These are phyloP conservation scores for Solanum bukasovii DNA, from an alignment of 257 asterid genomes.

Conservation along the genomic window DNA sequence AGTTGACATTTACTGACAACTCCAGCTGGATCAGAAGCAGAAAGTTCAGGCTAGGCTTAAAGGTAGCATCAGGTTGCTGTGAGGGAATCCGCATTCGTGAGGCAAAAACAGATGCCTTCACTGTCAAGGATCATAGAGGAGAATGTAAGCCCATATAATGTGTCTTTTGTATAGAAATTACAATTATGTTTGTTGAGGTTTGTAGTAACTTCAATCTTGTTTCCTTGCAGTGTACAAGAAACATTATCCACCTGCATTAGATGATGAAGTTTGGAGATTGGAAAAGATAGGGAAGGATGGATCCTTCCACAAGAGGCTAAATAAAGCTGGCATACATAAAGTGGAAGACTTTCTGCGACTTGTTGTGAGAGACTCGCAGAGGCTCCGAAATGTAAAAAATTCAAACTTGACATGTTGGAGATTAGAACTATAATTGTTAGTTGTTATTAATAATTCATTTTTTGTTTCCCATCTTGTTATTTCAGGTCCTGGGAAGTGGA, in stretches of 20 bases:
- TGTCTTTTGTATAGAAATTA: neutral
- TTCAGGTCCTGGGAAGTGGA: constrained; percentile 88
- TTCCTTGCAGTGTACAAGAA: constrained; percentile 80
- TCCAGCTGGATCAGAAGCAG: constrained; percentile 99
- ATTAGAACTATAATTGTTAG: neutral
- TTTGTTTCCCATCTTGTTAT: constrained; percentile 3
- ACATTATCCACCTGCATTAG: constrained; percentile 89
- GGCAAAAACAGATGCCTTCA: constrained; percentile 93
- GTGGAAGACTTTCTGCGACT: constrained; percentile 87
- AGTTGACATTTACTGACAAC: constrained; percentile 85
- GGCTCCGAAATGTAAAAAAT: constrained; percentile 67
- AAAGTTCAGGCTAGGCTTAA: constrained; percentile 83
- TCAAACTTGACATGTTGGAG: neutral
- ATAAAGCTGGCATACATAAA: constrained; percentile 50
- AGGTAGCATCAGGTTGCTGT: constrained; percentile 49
- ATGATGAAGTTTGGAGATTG: constrained; percentile 95
- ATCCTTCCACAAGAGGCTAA: constrained; percentile 88
- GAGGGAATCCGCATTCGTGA: constrained; percentile 69
- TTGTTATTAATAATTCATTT: constrained; percentile 1
- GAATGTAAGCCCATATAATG: constrained; percentile 51
- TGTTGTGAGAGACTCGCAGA: constrained; percentile 65
- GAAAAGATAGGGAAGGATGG: constrained; percentile 98
- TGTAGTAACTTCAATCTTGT: constrained; percentile 3
- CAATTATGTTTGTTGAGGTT: neutral
- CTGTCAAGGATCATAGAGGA: constrained; percentile 99